These are phyloP conservation scores for Beta vulgaris DNA, from an alignment of 148 eudicot species.

Conservation along the genomic window DNA sequence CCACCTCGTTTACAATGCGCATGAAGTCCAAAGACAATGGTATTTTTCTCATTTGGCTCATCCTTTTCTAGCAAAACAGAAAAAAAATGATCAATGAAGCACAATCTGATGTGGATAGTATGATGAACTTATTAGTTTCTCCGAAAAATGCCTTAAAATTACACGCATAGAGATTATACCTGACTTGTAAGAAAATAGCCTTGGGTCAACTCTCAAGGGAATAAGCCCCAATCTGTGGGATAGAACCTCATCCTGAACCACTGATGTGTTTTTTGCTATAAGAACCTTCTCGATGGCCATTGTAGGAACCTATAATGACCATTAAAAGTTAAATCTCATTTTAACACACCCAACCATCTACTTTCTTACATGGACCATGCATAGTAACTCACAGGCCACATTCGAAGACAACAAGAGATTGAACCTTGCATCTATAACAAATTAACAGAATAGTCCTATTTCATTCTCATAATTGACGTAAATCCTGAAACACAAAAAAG, in stretches of 20 bases:
- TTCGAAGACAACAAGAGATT: not conserved
- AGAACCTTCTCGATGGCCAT: constrained; percentile 97
- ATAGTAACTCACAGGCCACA: not conserved
- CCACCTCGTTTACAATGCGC: constrained; percentile 47
- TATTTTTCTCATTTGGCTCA: constrained; percentile 85
- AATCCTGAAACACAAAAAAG: not conserved
- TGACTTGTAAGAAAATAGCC: constrained; percentile 81
- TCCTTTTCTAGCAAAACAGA: constrained; percentile 60
- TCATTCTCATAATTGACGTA: not conserved
- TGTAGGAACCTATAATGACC: constrained; percentile 69
- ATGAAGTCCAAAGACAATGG: constrained; percentile 89
- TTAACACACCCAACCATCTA: constrained; percentile 8
- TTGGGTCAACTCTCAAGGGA: constrained; percentile 87
- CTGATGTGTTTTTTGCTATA: constrained; percentile 77
- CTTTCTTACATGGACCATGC: not conserved
- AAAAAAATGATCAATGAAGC: constrained; percentile 8
- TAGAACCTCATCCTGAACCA: constrained; percentile 92
- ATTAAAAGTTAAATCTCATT: not conserved
- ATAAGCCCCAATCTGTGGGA: constrained; percentile 93
- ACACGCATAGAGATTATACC: constrained; percentile 38
- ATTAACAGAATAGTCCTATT: not conserved
- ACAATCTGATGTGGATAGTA: not conserved
- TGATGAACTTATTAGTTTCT: not conserved
- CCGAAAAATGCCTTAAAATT: too few species aligned
- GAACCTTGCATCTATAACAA: not conserved